Evolutionary conservation across 2,329 filamentous ascomycete species (phyloP), one percentile per base, ranked within the genome.

Genomic region (Emmonsiellopsis sp.): DNA sequence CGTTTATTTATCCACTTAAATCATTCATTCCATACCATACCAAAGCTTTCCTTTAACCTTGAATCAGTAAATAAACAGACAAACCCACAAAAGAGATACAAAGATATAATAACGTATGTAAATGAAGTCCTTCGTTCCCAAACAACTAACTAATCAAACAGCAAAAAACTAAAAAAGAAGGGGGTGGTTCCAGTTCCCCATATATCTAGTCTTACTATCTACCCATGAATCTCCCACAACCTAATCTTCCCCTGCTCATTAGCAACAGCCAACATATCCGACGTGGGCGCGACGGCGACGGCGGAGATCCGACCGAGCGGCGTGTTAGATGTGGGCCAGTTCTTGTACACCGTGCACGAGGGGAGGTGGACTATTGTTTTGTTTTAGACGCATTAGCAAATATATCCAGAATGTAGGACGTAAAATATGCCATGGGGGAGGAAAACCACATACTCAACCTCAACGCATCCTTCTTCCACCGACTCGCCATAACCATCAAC

Each of bases 291-390:
- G 66, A 89, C 86, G 2, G 87, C 84, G 55, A 90, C 81, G 1
- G 83, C 78, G 2, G 88, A 87, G 59, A 97, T 84, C 55, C 89
- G 79, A 0, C 93, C 93, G 57, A 98, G 72, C 0, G 91, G 90
- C 54, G 93, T 98, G 67, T 87, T 85, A 58, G 84, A 82, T 52
- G 92, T 98, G 26, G 93, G 93, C 93, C 93, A 98, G 71, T 98
- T 98, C 64, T 85, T 84, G 77, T 93, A 98, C 16, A 97, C 89
- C 1, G 90, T 95, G 69, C 90, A 95, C 61, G 82, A 91, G 0
- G 92, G 91, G 61, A 98, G 73, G 70, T 98, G 93, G 34, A 92
- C 89, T 73, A 59, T 30, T 40, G n/a, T 30, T 35, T 3, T 50
- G 26, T 15, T 34, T 35, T 20, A 20, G 30, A 47, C 41, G n/a